Base-by-base conservation (phyloP, 306 rosid genomes). In the Acacia melanoxylon region DNA sequence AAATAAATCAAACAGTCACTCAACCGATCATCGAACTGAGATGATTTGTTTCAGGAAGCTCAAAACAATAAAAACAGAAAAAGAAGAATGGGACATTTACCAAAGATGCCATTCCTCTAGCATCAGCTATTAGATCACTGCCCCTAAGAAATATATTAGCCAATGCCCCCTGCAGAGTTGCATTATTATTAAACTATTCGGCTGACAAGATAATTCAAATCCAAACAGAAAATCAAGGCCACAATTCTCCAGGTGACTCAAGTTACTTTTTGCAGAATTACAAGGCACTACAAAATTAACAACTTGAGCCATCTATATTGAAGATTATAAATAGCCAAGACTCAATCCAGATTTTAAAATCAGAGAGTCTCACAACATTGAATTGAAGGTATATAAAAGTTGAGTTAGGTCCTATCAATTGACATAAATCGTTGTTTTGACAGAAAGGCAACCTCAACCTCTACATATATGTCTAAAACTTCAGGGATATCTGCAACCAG, bases 51-150 rank as follows among this genome's bases (percentile, higher is more conserved):
- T 82, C 4, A 12, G 41, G 27, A 73, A 16, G 20, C 35, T 75
- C 40, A 48, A 63, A 27, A 37, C 41, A 37, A 37, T 37, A 37
- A 6, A 37, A 37, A 37, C 8, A 67, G 5, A 68, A 35, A 59
- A 76, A 51, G 35, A 2, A 49, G 8, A 51, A 67, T 31, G 41
- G 77, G 14, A 73, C 2, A 61, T 87, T 20, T 89, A 95, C 99
- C 92, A 95, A 82, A 81, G 97, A 90, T n/a, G 97, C 97, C 95
- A 95, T 89, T 85, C 99, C 99, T 82, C 88, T 89, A 83, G 86
- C 91, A 85, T 95, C 94, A n/a, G 89, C n/a, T 66, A 88, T 74
- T 63, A 95, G 90, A 89, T 92, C 81, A 71, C 93, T 89, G 78
- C 98, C 91, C 84, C 95, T 85, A 66, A 95, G 83, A 58, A 93